Conservation (phyloP, 139 green algal species). For the Asterochloris erici region DNA sequence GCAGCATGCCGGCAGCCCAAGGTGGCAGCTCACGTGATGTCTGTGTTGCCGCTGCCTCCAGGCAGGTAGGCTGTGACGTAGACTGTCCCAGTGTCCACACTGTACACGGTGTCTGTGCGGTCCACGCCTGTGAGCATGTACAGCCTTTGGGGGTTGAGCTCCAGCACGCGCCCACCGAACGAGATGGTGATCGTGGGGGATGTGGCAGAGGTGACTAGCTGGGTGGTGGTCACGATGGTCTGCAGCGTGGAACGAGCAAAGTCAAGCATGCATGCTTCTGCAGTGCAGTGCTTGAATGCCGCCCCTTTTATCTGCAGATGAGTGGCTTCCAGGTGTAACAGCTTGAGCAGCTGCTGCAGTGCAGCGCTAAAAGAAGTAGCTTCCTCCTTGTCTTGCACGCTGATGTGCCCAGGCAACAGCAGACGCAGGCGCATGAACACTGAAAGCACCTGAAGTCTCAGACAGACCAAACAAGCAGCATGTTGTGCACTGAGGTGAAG, state of each 20-base stretch:
- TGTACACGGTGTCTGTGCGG: constrained; percentile 18
- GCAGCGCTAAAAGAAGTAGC: not conserved
- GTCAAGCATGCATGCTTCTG: not conserved
- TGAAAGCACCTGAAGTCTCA: no score
- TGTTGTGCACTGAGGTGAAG: no score
- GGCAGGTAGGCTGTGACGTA: constrained; percentile 12
- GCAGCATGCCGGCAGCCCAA: not conserved
- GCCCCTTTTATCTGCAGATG: not conserved
- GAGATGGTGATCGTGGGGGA: constrained; percentile 7
- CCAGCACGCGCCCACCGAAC: constrained; percentile 14
- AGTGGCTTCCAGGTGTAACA: not conserved
- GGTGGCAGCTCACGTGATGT: constrained; percentile 8
- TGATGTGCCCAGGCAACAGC: not conserved
- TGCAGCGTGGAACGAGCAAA: not conserved
- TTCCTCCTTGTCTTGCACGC: not conserved
- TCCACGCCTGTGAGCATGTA: constrained; percentile 15
- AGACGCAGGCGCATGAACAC: no score
- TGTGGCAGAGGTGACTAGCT: not conserved
- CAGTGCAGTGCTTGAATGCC: not conserved
- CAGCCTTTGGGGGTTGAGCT: constrained; percentile 16
- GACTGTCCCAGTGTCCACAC: constrained; percentile 6
- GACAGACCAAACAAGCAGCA: no score
- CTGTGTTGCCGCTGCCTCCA: not conserved
- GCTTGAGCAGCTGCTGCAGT: not conserved
- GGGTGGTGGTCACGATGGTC: not conserved